phyloP scores from a whole-genome alignment of 169 alveolate species.

The Besnoitia besnoiti region DNA sequence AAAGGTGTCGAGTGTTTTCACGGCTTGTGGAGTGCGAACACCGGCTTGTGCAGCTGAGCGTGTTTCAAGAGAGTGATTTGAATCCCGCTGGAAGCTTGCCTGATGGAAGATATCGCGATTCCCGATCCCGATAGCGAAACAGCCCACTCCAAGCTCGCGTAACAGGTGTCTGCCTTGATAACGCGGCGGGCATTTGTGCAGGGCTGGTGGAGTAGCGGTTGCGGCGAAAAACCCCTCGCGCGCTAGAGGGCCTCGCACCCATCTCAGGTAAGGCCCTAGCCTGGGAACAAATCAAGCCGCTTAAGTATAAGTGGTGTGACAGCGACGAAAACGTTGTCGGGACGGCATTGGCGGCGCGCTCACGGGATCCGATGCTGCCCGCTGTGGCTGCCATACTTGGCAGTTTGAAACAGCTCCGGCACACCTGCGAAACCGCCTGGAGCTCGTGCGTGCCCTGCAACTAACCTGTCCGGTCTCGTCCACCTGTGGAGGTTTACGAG shows the following conservation, averaged over 20 bases:
- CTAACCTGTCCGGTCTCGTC: background rate
- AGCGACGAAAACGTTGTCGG: background rate
- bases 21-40: too few species aligned
- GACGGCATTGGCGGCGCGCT: too few species aligned
- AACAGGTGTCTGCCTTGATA: background rate
- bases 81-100: too few species aligned
- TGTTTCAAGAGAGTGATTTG: too few species aligned
- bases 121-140: too few species aligned
- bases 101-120: too few species aligned
- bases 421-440: background rate
- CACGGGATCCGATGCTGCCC: too few species aligned
- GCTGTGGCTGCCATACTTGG: too few species aligned
- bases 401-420: background rate
- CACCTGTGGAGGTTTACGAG: slow-evolving; percentile 8
- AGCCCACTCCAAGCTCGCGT: background rate
- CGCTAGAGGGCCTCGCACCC: background rate
- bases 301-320: background rate
- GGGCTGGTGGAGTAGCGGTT: background rate
- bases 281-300: background rate
- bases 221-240: background rate
- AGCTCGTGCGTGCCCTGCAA: background rate
- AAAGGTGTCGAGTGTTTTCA: too few species aligned
- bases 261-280: background rate
- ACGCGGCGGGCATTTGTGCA: background rate
- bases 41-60: too few species aligned